Base-by-base conservation (phyloP, 768 basidiomycete species). In the Pleurotus citrinopileatus region DNA sequence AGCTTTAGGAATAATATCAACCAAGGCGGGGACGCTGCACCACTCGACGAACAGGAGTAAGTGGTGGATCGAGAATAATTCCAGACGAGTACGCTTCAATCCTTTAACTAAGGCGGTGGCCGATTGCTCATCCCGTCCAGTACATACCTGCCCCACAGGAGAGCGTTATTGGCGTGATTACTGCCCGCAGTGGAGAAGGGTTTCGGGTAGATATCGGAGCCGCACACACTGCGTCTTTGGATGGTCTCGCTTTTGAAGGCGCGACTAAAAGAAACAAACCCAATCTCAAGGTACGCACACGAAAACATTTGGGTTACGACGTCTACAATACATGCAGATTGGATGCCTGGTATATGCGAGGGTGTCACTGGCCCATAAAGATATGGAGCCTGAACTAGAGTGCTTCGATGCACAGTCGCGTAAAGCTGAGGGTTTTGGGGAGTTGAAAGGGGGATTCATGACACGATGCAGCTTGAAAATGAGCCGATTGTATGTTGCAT, bases 381-480 rank as follows among this genome's bases (percentile, higher is more conserved):
- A 98, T 67, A 95, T 98, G 91, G 97, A 99, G 52, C 95, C 97
- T 1, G 97, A 99, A 64, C 74, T 99, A 7, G 94, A 97, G 65
- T 99, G 97, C 67, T 92, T 97, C 61, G 92, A 98, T 63, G 91
- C 93, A 1, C 89, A 94, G 61, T 93, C 91, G 22, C 86, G 84
- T 58, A 98, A 97, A 69, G 74, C 94, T 1, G 91, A 92, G 56
- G 96, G 94, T 0, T 98, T 91, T 61, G 97, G 97, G 1, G 94
- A 95, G 60, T 78, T 99, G 32, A 94, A 91, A 59, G 90, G 87
- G 6, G 96, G 96, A 1, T 89, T 96, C 61, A 65, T 97, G 57
- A 76, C 89, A 7, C 77, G 81, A 29, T 91, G 90, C 62, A 93
- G 92, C 61, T 71, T 98, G 42, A 84, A 86, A 57, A 84, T 93